Base-by-base conservation (phyloP, 345 rosid genomes). In the Salix exigua region DNA sequence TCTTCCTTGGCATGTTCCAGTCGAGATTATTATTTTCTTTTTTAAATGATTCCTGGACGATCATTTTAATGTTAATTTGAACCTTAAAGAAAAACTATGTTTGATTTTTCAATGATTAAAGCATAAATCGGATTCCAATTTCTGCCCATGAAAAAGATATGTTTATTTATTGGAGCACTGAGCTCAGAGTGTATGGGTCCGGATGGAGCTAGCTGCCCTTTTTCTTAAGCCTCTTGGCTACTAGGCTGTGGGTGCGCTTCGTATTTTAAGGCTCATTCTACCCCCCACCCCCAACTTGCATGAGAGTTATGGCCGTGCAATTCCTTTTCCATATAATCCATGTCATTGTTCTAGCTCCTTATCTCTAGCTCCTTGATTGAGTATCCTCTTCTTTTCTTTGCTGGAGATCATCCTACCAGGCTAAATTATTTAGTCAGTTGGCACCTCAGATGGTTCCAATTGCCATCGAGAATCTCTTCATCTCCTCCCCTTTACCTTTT, bases 81-180 rank as follows among this genome's bases (percentile, higher is more conserved):
- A 40, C 44, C 44, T 40, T 10, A 40, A 40, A 40, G 12, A 40
- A 40, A 10, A 40, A 40, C 6, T 61, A n/a, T 63, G 1, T 46
- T 16, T 42, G 28, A n/a, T 28, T 30, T 31, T 25, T 11, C 71
- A 74, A 78, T 82, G 81, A 87, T 82, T 82, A 85, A 87, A 82
- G 87, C 75, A 74, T 75, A 83, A 80, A 73, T 81, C 78, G 66
- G 88, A 83, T 85, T 86, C 89, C 88, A 72, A 81, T 82, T 86
- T 74, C 70, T 80, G 79, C 72, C 83, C 73, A 72, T 68, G 71
- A 71, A 82, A 83, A 66, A 35, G 48, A 65, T n/a, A 37, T 21
- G 35, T 1, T 26, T 16, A 1, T 6, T 28, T 17, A 61, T 72
- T 73, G 74, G 76, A 82, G 86, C 86, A 84, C 86, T 84, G 26